A percentile compares a stretch with the other conserved stretches of the same genome.
These are phyloP conservation scores for Mycena haematopus DNA, from an alignment of 768 basidiomycete species.

Conservation along the genomic window DNA sequence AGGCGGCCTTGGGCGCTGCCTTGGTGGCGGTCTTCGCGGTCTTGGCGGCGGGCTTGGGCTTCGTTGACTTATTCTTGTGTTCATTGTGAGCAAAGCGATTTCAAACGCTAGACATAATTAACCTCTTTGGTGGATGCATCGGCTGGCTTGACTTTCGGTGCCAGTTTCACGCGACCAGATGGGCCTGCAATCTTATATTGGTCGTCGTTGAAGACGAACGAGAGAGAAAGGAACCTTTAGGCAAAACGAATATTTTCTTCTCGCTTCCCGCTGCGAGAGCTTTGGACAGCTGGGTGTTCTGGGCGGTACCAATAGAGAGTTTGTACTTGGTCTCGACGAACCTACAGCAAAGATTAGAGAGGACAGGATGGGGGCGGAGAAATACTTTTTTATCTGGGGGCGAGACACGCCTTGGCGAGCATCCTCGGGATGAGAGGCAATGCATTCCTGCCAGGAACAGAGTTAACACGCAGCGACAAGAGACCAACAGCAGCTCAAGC, in stretches of 20 bases:
- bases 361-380: background rate
- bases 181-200: constrained; percentile 50
- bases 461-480: constrained; percentile 11
- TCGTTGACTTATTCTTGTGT: constrained; percentile 56
- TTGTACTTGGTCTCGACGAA: constrained; percentile 86
- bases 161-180: constrained; percentile 78
- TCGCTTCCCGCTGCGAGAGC: constrained; percentile 85
- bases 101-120: constrained; percentile 1
- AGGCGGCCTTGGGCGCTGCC: constrained; percentile 32
- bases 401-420: constrained; percentile 87
- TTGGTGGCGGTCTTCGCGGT: constrained; percentile 43
- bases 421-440: constrained; percentile 74
- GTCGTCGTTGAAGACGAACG: constrained; percentile 6
- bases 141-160: constrained; percentile 54
- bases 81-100: constrained; percentile 11
- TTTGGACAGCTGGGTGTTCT: constrained; percentile 77
- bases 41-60: constrained; percentile 44
- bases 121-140: constrained; percentile 68
- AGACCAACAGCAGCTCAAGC: constrained; percentile 15
- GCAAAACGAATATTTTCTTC: constrained; percentile 83
- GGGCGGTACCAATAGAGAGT: constrained; percentile 79
- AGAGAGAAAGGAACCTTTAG: constrained; percentile 68
- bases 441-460: constrained; percentile 71
- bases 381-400: constrained; percentile 91
- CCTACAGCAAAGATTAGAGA: constrained; percentile 47